These are phyloP conservation scores for Plantago major DNA, from an alignment of 257 asterid species.

Conservation along the genomic window DNA sequence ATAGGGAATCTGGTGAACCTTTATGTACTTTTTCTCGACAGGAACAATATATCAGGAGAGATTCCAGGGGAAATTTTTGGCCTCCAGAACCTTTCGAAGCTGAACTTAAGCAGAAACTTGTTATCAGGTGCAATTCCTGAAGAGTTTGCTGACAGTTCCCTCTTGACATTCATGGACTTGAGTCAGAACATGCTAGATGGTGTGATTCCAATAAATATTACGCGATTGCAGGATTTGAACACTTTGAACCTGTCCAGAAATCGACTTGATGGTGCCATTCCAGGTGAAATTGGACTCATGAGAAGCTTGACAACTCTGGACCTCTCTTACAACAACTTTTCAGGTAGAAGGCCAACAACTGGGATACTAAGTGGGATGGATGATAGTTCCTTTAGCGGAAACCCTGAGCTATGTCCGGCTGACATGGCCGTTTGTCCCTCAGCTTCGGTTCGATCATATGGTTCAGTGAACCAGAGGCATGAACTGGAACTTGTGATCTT, in stretches of 20 bases:
- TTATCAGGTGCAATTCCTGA: constrained; percentile 63
- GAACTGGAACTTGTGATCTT: constrained; percentile 21
- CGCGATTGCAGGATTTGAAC: constrained; percentile 45
- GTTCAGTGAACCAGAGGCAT: constrained; percentile 5
- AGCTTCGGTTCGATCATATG: constrained; percentile 28
- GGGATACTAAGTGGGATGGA: constrained; percentile 47
- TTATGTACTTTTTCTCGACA: constrained; percentile 44
- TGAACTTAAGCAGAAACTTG: constrained; percentile 54
- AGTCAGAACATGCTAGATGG: constrained; percentile 49
- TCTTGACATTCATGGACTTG: constrained; percentile 41
- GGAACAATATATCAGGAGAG: constrained; percentile 53
- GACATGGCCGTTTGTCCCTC: constrained; percentile 35
- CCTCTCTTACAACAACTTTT: constrained; percentile 63
- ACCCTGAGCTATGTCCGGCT: constrained; percentile 69
- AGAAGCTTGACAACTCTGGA: constrained; percentile 58
- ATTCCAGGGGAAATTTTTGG: constrained; percentile 49
- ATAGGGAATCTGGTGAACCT: constrained; percentile 46
- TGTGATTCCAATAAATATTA: constrained; percentile 40
- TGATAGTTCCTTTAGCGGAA: constrained; percentile 44
- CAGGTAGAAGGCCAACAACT: constrained; percentile 47
- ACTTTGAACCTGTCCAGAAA: constrained; percentile 66
- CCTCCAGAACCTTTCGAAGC: constrained; percentile 36
- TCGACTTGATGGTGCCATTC: constrained; percentile 49
- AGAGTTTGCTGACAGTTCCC: constrained; percentile 26
- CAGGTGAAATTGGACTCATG: constrained; percentile 59